Conservation (phyloP, 768 basidiomycete genomes). For the Russula vinacea region DNA sequence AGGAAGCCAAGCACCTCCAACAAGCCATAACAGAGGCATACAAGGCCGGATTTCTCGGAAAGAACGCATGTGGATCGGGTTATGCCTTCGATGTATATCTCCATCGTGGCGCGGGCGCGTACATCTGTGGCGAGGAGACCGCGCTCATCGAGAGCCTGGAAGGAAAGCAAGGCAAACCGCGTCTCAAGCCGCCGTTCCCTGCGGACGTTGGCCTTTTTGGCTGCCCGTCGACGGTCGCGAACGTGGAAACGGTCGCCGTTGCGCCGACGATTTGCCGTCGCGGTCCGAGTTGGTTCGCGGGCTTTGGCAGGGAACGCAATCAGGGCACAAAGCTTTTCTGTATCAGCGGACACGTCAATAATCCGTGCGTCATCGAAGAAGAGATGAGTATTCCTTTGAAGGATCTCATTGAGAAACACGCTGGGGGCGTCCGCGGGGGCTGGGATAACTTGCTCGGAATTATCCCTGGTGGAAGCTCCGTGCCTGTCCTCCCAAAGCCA, state of each 20-base stretch:
- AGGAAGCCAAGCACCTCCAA: slow-evolving; percentile 90
- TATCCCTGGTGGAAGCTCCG: slow-evolving; percentile 91
- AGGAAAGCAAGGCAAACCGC: slow-evolving; percentile 97
- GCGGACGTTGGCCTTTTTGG: slow-evolving; percentile 98
- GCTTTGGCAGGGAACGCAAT: slow-evolving; percentile 89
- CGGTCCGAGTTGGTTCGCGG: slow-evolving; percentile 85
- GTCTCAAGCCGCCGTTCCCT: slow-evolving; percentile 97
- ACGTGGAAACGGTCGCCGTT: slow-evolving; percentile 97
- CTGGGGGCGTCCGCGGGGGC: slow-evolving; percentile 89
- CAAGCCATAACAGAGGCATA: slow-evolving; percentile 97
- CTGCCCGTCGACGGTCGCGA: slow-evolving; percentile 95
- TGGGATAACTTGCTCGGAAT: slow-evolving; percentile 99
- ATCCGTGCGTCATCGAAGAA: slow-evolving; percentile 96
- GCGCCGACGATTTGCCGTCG: slow-evolving; percentile 95
- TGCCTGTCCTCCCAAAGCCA: slow-evolving; percentile 84
- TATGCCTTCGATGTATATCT: slow-evolving; percentile 97
- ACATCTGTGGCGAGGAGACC: slow-evolving; percentile 98
- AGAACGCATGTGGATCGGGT: slow-evolving; percentile 87
- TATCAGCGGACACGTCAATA: slow-evolving; percentile 96
- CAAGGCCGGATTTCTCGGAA: slow-evolving; percentile 80
- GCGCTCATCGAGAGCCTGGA: slow-evolving; percentile 96
- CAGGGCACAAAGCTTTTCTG: slow-evolving; percentile 97
- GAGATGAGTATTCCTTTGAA: slow-evolving; percentile 97
- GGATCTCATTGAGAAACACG: slow-evolving; percentile 95
- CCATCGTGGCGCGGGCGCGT: slow-evolving; percentile 97